phyloP scores from a whole-genome alignment of 345 rosid genomes.

The Pistacia atlantica region DNA sequence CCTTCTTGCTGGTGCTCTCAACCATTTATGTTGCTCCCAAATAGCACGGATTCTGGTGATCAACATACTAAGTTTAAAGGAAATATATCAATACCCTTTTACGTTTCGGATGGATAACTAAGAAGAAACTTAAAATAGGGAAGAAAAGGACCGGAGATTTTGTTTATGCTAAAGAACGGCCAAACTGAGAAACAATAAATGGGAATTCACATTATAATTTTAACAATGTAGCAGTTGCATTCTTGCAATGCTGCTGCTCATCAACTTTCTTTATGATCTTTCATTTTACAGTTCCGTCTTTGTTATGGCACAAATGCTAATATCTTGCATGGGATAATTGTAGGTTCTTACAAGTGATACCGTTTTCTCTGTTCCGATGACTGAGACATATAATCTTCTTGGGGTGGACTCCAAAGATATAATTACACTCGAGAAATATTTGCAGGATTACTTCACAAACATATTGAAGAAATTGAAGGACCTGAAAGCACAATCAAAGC shows the following conservation, averaged over 20 bases:
- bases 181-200: neutral
- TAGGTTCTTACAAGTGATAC: conserved; percentile 89
- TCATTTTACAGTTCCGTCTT: neutral
- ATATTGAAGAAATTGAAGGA: conserved; percentile 91
- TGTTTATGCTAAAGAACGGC: neutral
- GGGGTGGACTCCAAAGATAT: conserved; percentile 83
- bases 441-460: conserved; percentile 95
- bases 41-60: neutral
- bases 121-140: neutral
- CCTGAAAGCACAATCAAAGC: conserved; percentile 93
- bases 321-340: neutral
- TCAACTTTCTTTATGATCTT: neutral
- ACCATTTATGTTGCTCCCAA: neutral
- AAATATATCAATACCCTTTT: no score
- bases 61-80: neutral
- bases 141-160: neutral
- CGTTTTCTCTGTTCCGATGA: conserved; percentile 83
- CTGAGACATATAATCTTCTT: conserved; percentile 64
- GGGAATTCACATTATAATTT: neutral
- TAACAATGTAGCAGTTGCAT: neutral
- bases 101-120: no score
- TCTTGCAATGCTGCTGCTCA: no score
- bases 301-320: neutral
- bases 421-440: conserved; percentile 73
- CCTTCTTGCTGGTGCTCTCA: neutral